Conservation (phyloP, 495 filamentous ascomycete species). For the Parmelia sp. region DNA sequence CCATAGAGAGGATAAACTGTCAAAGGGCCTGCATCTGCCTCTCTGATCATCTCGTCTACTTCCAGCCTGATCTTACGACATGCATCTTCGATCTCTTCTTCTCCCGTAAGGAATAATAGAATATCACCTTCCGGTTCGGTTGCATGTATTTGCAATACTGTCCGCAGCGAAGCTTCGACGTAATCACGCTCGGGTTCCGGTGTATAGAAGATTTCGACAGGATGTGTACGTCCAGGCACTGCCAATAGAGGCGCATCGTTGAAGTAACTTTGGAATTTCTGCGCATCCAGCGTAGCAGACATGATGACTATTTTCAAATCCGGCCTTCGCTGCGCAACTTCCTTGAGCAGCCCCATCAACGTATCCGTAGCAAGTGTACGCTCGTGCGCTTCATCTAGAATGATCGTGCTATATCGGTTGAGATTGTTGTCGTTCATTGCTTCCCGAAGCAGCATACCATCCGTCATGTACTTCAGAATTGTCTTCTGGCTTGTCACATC, state of each 20-base stretch:
- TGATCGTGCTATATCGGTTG: slow-evolving; percentile 91
- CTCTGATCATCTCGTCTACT: slow-evolving; percentile 81
- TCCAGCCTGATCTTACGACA: slow-evolving; percentile 85
- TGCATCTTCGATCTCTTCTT: slow-evolving; percentile 98
- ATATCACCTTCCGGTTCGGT: slow-evolving; percentile 92
- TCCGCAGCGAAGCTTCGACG: slow-evolving; percentile 87
- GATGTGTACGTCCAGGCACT: slow-evolving; percentile 91
- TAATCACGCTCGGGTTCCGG: slow-evolving; percentile 95
- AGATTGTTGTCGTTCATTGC: slow-evolving; percentile 96
- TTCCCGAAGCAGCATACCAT: slow-evolving; percentile 97
- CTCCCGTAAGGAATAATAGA: slow-evolving; percentile 91
- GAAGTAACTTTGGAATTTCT: slow-evolving; percentile 99
- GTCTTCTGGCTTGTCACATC: slow-evolving; percentile 89
- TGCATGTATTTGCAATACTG: slow-evolving; percentile 92
- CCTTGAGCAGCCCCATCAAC: slow-evolving; percentile 89
- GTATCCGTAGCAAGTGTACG: slow-evolving; percentile 93
- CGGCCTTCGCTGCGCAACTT: slow-evolving; percentile 66
- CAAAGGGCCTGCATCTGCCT: slow-evolving; percentile 84
- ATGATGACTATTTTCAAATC: slow-evolving; percentile 98
- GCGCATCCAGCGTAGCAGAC: slow-evolving; percentile 93
- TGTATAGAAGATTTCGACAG: slow-evolving; percentile 98
- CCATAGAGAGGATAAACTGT: slow-evolving; percentile 92
- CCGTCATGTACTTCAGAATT: slow-evolving; percentile 98
- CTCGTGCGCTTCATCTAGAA: slow-evolving; percentile 97
- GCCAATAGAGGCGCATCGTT: slow-evolving; percentile 86